These are phyloP conservation scores for Xanthoconium stramineum DNA, from an alignment of 768 basidiomycete genomes.

Conservation along the genomic window DNA sequence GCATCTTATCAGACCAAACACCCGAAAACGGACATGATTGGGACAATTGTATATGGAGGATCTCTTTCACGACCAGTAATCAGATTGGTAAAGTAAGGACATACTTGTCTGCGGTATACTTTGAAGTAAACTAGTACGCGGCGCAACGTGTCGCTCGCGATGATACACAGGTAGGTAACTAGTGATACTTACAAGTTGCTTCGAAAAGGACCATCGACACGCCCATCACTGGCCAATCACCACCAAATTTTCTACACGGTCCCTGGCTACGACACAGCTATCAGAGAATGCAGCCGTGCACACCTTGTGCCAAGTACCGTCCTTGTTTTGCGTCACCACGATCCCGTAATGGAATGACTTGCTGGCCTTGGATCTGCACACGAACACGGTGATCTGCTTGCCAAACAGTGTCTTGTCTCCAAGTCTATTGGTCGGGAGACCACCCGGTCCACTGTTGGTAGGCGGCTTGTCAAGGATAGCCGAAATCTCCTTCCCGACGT, in stretches of 20 bases:
- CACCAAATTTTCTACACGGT: not conserved
- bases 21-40: not conserved
- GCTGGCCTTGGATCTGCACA: constrained; percentile 6
- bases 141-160: constrained; percentile 85
- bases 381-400: not conserved
- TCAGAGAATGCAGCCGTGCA: constrained; percentile 7
- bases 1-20: too few relatives aligned
- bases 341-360: constrained; percentile 7
- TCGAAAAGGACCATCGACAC: too few relatives aligned
- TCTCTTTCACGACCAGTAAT: not conserved
- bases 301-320: constrained; percentile 2
- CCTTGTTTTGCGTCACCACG: not conserved
- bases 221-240: not conserved
- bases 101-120: constrained; percentile 62
- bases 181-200: too few relatives aligned
- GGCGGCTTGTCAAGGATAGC: not conserved
- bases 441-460: not conserved
- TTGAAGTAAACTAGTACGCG: constrained; percentile 77
- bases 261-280: not conserved
- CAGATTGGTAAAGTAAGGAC: not conserved
- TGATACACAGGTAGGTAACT: constrained; percentile 46
- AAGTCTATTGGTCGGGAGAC: constrained; percentile 2
- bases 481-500: not conserved
- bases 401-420: not conserved
- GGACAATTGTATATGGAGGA: not conserved